A percentile compares a stretch with the other conserved stretches of the same genome.
phyloP scores from a whole-genome alignment of 2,329 filamentous ascomycete genomes.

The Moelleriella libera region DNA sequence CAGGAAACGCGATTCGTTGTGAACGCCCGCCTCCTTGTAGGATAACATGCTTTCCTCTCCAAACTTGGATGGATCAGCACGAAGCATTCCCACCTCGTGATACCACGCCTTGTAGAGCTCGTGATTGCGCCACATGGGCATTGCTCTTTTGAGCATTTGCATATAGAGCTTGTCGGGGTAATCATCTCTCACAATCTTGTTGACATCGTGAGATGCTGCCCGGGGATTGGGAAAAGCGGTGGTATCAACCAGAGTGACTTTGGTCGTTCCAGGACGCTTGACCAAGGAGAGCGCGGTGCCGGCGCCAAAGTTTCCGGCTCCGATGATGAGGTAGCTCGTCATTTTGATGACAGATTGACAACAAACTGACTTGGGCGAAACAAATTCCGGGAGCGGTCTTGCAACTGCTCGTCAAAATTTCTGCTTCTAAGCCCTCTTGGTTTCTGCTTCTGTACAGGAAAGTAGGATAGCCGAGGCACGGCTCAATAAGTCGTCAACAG shows the following conservation, averaged over 20 bases:
- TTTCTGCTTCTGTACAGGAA: no score
- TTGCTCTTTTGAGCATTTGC: conserved; percentile 23
- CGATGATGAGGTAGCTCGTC: conserved; percentile 20
- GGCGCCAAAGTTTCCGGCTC: conserved; percentile 29
- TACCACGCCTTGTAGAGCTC: conserved; percentile 38
- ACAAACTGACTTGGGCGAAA: no score
- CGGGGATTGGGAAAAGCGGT: conserved; percentile 20
- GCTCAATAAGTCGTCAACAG: no score
- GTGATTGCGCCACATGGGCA: conserved; percentile 24
- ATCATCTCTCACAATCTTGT: conserved; percentile 29
- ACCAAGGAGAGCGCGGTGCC: conserved; percentile 23
- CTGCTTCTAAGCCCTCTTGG: no score
- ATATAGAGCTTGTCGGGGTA: conserved; percentile 25
- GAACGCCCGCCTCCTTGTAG: conserved; percentile 20
- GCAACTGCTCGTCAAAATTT: no score
- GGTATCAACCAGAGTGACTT: conserved; percentile 22
- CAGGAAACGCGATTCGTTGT: conserved; percentile 25
- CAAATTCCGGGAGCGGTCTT: no score
- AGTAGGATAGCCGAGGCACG: no score
- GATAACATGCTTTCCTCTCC: conserved; percentile 27
- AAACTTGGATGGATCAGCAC: conserved; percentile 25
- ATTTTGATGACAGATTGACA: conserved; percentile 1
- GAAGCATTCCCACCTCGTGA: conserved; percentile 42
- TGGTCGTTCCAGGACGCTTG: conserved; percentile 11
- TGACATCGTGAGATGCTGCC: conserved; percentile 31